These are phyloP conservation scores for Quercus phellos DNA, from an alignment of 331 rosid species.

Conservation along the genomic window DNA sequence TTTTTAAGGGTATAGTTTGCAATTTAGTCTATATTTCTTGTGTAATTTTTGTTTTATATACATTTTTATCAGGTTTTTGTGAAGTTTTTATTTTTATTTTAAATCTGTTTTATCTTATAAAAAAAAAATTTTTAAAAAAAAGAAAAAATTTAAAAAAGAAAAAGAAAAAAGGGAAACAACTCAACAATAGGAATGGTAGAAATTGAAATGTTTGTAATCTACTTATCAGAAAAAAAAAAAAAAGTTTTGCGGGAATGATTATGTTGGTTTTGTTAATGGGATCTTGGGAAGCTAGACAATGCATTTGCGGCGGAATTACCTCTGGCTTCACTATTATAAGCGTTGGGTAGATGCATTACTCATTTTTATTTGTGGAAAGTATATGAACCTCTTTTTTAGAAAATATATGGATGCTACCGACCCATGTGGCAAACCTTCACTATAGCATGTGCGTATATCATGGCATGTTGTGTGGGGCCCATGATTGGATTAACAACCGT, in stretches of 20 bases:
- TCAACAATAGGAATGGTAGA: no score
- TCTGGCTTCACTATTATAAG: conserved; percentile 15
- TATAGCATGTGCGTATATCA: background rate
- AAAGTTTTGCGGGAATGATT: conserved; percentile 5
- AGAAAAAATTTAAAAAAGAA: no score
- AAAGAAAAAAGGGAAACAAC: no score
- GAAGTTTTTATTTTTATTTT: no score
- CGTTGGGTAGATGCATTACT: background rate
- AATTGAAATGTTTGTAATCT: no score
- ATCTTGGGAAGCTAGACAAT: conserved; percentile 18
- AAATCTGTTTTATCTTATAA: no score
- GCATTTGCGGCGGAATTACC: background rate
- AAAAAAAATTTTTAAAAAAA: no score
- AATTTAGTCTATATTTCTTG: no score
- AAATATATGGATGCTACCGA: background rate
- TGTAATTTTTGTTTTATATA: no score
- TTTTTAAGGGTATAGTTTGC: no score
- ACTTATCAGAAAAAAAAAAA: no score
- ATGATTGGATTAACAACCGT: background rate
- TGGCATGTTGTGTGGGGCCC: conserved; percentile 19
- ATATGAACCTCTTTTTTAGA: background rate
- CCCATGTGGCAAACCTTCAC: conserved; percentile 18
- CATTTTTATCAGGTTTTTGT: no score
- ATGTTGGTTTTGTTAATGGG: conserved; percentile 15
- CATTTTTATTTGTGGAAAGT: background rate